These are phyloP conservation scores for Trichocladium uniseriatum DNA, from an alignment of 495 filamentous ascomycete species.

Conservation along the genomic window DNA sequence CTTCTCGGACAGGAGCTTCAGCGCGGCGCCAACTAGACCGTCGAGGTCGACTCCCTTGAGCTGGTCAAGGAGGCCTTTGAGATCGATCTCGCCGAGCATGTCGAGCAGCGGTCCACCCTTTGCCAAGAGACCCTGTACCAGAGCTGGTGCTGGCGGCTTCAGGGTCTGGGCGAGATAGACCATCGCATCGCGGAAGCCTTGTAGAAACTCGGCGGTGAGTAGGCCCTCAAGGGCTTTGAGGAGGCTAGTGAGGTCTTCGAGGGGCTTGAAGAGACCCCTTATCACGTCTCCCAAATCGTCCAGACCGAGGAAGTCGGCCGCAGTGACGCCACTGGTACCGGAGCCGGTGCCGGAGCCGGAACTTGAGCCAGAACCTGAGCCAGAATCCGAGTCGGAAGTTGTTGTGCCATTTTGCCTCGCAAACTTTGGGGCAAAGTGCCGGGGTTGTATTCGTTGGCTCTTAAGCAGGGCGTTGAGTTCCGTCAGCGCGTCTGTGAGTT, in stretches of 20 bases:
- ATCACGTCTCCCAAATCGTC: slow-evolving; percentile 23
- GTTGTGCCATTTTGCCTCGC: slow-evolving; percentile 11
- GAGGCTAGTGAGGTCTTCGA: slow-evolving; percentile 11
- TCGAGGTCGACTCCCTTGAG: too few species aligned
- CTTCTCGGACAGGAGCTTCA: too few species aligned
- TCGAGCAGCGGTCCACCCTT: neutral
- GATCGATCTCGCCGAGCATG: slow-evolving; percentile 1
- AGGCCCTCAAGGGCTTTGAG: slow-evolving; percentile 20
- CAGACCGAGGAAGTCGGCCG: slow-evolving; percentile 16
- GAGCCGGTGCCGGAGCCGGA: neutral
- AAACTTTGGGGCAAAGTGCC: slow-evolving; percentile 18
- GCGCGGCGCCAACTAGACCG: too few species aligned
- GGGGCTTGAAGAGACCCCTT: slow-evolving; percentile 16
- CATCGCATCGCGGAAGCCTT: slow-evolving; percentile 26
- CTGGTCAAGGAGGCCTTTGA: too few species aligned
- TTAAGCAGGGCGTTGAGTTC: slow-evolving; percentile 28
- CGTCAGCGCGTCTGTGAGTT: slow-evolving; percentile 30
- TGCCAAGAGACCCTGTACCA: slow-evolving; percentile 20
- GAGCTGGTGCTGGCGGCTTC: slow-evolving; percentile 23
- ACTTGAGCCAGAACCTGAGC: too few species aligned
- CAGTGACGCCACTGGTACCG: neutral
- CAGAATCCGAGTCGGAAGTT: slow-evolving; percentile 6
- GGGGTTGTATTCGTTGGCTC: slow-evolving; percentile 17
- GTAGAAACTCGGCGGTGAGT: slow-evolving; percentile 25
- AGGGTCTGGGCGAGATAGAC: slow-evolving; percentile 26